Base-by-base conservation (phyloP, 179 eudicot species). In the Pouteria campechiana region DNA sequence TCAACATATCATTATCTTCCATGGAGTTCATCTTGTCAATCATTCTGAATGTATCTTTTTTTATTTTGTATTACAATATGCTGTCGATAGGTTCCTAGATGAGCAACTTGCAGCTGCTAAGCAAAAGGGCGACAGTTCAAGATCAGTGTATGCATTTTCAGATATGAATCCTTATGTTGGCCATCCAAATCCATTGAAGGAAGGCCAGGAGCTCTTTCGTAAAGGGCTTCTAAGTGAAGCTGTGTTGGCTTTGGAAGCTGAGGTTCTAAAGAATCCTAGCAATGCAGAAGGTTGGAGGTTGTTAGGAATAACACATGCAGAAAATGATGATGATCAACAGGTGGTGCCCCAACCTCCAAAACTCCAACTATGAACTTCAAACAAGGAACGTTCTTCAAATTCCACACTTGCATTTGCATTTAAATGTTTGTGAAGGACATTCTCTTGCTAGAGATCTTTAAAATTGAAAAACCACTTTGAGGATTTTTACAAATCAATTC, bases 291-390 rank as follows among this genome's bases (percentile, higher is more conserved):
- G 96, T 33, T 90, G 98, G 98, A 79, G 96, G 68, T 68, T 90
- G 59, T 77, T 90, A 62, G 98, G 98, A 41, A 63, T 86, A 56
- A 84, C 96, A 43, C 87, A 90, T 74, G 98, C 98, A 23, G 98
- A 90, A 65, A 90, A 90, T 73, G 98, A 90, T 49, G 98, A 90
- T 63, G 96, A 90, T 63, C 96, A 90, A 61, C 98, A 90, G 94
- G 98, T 90, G n/a, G n/a, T n/a, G n/a, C n/a, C n/a, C n/a, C n/a
- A n/a, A n/a, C n/a, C n/a, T n/a, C n/a, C n/a, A n/a, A n/a, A n/a
- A n/a, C n/a, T n/a, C n/a, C n/a, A n/a, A n/a, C n/a, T n/a, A n/a
- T n/a, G n/a, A n/a, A n/a, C n/a, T n/a, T n/a, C n/a, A n/a, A n/a
- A n/a, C n/a, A n/a, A n/a, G n/a, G n/a, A n/a, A n/a, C n/a, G n/a